Evolutionary conservation across 2,329 filamentous ascomycete genomes (phyloP), one percentile per base, ranked within the genome.

Genomic region (Myrmaecium sp.): DNA sequence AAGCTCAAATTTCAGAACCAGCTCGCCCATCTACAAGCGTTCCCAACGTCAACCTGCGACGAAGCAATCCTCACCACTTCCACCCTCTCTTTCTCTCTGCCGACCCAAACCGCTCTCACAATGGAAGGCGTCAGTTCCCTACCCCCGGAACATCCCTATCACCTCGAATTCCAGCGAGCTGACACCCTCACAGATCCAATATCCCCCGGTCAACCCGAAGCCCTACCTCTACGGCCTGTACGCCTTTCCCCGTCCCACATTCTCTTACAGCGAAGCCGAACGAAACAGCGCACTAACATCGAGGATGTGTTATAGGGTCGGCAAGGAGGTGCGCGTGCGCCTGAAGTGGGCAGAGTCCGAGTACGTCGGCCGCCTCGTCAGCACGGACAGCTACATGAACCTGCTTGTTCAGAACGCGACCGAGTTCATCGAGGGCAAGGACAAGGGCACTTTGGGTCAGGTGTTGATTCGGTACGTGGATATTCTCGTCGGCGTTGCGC

Each of bases 361-460:
- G 55, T 98, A 98, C 69, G 91, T 86, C 54, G 89, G 89, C 51
- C 70, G 71, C 38, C 70, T 98, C 35, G 79, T 93, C 47, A 86
- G 78, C 43, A 80, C 92, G 47, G 89, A 98, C 60, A 83, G 79
- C 49, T 98, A 98, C 64, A 95, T 98, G 86, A 98, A 98, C 62
- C 74, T 98, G 37, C 83, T 95, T 59, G 69, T 98, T 36, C 73
- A 74, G 38, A 75, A 77, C 43, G 84, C 86, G 27, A 80, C 93
- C 57, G 89, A 98, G 56, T 94, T 76, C 57, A 79, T 93, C 46
- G 73, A 83, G 49, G 76, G 81, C 40, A 79, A 91, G 66, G 74
- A 72, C 51, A 82, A 77, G 18, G 86, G 83, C 30, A 70, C 70
- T 25, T 58, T 98, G 38, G 89, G 89, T 5, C 78, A 93, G 56